These are phyloP conservation scores for Zasmidium citrigriseum DNA, from an alignment of 2,329 filamentous ascomycete genomes.

Conservation along the genomic window DNA sequence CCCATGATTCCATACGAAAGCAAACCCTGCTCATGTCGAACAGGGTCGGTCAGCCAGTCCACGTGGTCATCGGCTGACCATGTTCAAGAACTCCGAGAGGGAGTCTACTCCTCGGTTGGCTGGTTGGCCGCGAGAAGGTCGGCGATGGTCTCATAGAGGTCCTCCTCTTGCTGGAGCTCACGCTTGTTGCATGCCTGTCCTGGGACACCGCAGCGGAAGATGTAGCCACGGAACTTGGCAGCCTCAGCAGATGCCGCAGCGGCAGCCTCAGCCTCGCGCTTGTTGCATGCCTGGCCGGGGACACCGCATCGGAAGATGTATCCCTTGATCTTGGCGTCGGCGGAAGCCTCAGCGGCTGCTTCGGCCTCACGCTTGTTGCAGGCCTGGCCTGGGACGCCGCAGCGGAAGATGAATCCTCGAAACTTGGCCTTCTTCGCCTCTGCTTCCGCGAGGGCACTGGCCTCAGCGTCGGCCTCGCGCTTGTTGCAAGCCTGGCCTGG, in stretches of 20 bases:
- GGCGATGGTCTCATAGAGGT: too few relatives aligned
- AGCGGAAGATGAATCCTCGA: too few relatives aligned
- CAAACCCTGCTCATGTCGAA: too few relatives aligned
- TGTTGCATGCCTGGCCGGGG: constrained; percentile 17
- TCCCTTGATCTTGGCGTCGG: constrained; percentile 46
- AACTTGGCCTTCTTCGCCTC: constrained; percentile 29
- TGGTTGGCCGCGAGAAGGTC: too few relatives aligned
- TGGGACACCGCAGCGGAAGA: not conserved
- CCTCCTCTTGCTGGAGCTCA: too few relatives aligned
- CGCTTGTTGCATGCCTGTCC: too few relatives aligned
- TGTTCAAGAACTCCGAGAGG: too few relatives aligned
- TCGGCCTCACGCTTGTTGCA: constrained; percentile 42
- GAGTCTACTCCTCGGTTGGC: too few relatives aligned
- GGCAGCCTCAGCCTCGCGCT: constrained; percentile 39
- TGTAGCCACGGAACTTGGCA: not conserved
- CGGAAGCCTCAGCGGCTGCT: constrained; percentile 39
- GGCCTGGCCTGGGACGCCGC: constrained; percentile 41
- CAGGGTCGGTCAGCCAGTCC: too few relatives aligned
- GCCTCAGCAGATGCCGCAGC: too few relatives aligned
- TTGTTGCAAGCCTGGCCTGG: constrained; percentile 22
- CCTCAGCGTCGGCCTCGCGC: constrained; percentile 36
- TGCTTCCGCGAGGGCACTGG: constrained; percentile 36
- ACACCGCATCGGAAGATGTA: not conserved
- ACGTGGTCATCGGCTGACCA: too few relatives aligned
- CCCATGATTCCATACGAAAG: too few relatives aligned